These are phyloP conservation scores for Hanseniaspora osmophila DNA, from an alignment of 805 yeast genomes.

Conservation along the genomic window DNA sequence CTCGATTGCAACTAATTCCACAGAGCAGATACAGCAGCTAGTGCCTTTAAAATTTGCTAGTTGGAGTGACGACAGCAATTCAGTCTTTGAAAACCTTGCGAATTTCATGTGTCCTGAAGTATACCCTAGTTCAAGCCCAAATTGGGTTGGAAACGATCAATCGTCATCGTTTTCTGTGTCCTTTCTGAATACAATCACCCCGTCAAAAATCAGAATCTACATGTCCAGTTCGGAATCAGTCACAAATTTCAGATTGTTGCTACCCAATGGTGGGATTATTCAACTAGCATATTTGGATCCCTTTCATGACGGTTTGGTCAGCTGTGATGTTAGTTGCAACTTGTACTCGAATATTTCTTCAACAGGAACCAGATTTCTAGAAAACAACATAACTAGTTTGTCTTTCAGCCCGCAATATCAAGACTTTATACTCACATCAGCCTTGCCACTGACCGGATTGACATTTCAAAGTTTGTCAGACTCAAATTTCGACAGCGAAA, in stretches of 20 bases:
- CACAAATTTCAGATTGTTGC: constrained; percentile 51
- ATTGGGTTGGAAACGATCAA: constrained; percentile 41
- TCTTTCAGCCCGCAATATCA: constrained; percentile 37
- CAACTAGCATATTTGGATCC: constrained; percentile 80
- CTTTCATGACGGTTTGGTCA: constrained; percentile 33
- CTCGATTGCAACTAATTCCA: constrained; percentile 7
- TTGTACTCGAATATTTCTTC: constrained; percentile 28
- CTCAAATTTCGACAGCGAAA: constrained; percentile 39
- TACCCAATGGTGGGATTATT: constrained; percentile 81
- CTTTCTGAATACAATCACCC: constrained; percentile 41
- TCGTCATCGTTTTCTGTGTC: constrained; percentile 55
- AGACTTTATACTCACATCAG: constrained; percentile 71
- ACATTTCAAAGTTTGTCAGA: constrained; percentile 51
- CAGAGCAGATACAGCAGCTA: constrained; percentile 42
- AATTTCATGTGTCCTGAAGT: constrained; percentile 44
- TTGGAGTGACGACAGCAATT: constrained; percentile 29
- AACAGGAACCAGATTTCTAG: constrained; percentile 15
- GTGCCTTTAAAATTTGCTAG: constrained; percentile 45
- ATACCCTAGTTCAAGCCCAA: constrained; percentile 16
- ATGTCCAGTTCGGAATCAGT: constrained; percentile 40
- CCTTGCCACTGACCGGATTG: constrained; percentile 43
- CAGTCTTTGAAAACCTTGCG: constrained; percentile 22
- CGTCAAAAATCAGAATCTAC: constrained; percentile 62
- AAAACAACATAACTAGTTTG: constrained; percentile 22
- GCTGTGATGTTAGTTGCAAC: constrained; percentile 89